Evolutionary conservation across 164 flowering plant species (phyloP), one percentile per base, ranked within the genome.

Genomic region (Chimonanthus praecox): DNA sequence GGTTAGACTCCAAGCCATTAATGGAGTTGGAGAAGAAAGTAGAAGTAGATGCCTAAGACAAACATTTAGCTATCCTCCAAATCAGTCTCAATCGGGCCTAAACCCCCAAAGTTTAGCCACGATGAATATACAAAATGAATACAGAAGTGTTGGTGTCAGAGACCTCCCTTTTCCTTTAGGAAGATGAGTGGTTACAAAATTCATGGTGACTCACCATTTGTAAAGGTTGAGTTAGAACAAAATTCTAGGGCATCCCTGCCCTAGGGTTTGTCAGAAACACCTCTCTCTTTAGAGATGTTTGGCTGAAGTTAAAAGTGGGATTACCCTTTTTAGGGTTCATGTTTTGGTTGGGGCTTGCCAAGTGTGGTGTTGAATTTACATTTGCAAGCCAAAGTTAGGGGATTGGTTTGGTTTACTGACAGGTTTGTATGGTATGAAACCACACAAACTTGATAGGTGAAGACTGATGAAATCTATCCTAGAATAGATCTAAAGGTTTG

Each of bases 41-140:
- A 72, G 67, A 73, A 75, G 76, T 76, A 77, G 63, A 76, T 79
- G 81, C 79, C 67, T 75, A 75, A 80, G 69, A 76, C 67, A 68
- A 76, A 64, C 73, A 74, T 78, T 78, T 78, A 69, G 81, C 66
- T 33, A 84, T 77, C 81, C 83, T 20, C 47, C 69, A 73, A 21
- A n/a, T 21, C 45, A 63, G 71, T 64, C 58, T 18, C 18, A 49
- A 64, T 68, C 70, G 71, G 83, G 86, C 86, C 77, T 76, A 78
- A 81, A 82, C 87, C 81, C 80, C 88, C 81, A 71, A 50, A 79
- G 88, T 81, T 82, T 74, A 77, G 83, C 84, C 82, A 74, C 50
- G 66, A 67, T 71, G 80, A 83, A 85, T 85, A 72, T 83, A 83
- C 87, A 86, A 68, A 73, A 72, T 16, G 73, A 73, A 64, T 62